A percentile compares a stretch with the other conserved stretches of the same genome.
phyloP scores from a whole-genome alignment of 192 early-diverging fungal genomes.

The Coemansia asiatica region DNA sequence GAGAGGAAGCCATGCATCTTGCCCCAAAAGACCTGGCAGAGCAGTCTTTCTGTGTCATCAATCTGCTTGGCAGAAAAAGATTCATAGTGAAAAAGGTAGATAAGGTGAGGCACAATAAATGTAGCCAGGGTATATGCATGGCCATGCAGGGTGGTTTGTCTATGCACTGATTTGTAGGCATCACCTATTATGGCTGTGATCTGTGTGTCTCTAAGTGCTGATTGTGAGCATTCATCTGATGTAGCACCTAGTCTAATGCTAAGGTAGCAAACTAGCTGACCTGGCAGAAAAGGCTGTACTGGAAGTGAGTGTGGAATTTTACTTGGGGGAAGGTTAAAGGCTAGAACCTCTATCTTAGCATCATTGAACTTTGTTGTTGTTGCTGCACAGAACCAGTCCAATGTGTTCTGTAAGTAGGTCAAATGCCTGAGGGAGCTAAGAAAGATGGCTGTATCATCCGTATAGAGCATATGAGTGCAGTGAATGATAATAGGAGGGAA shows the following conservation, averaged over 20 bases:
- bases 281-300: too few relatives aligned
- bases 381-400: slow-evolving; percentile 11
- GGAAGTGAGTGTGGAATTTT: too few relatives aligned
- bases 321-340: slow-evolving; percentile 6
- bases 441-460: slow-evolving; percentile 19
- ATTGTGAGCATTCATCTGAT: not conserved
- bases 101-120: not conserved
- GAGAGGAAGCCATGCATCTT: too few relatives aligned
- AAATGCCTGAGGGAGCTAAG: slow-evolving; percentile 8
- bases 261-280: not conserved
- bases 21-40: too few relatives aligned
- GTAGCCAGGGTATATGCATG: not conserved
- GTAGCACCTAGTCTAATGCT: not conserved
- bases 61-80: too few relatives aligned
- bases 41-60: too few relatives aligned
- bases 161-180: not conserved
- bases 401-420: not conserved
- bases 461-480: slow-evolving; percentile 15
- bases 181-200: not conserved
- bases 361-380: slow-evolving; percentile 17
- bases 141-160: not conserved
- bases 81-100: too few relatives aligned
- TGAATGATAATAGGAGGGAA: slow-evolving; percentile 8
- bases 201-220: too few relatives aligned
- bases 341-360: slow-evolving; percentile 9